Conservation (phyloP, 2,329 filamentous ascomycete genomes). For the Mycosphaerella sp. region DNA sequence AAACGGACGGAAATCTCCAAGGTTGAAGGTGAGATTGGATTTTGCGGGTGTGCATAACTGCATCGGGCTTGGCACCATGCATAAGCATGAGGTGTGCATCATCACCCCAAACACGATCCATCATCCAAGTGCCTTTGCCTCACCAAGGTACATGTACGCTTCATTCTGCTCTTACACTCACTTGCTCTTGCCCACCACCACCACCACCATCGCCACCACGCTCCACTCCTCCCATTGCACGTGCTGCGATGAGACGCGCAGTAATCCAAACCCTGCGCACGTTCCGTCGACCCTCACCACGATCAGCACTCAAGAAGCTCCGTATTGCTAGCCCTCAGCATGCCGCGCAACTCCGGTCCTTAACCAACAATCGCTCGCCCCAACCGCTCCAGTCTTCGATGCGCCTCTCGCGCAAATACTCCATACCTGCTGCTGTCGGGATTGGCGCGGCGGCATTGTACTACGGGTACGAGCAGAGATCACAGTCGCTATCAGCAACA, state of each 20-base stretch:
- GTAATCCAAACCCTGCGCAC: conserved; percentile 62
- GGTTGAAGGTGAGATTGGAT: neutral
- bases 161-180: neutral
- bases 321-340: conserved; percentile 36
- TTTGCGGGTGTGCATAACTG: neutral
- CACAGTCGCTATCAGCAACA: conserved; percentile 12
- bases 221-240: neutral
- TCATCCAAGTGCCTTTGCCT: no score
- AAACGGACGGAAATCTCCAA: neutral
- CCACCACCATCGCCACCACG: neutral
- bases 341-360: conserved; percentile 42
- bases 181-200: neutral
- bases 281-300: conserved; percentile 58
- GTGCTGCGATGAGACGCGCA: conserved; percentile 63
- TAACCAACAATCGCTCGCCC: conserved; percentile 34
- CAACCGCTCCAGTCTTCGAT: conserved; percentile 60
- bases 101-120: neutral
- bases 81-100: neutral
- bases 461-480: conserved; percentile 55
- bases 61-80: neutral
- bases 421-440: conserved; percentile 60
- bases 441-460: conserved; percentile 65
- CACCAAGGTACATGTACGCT: neutral
- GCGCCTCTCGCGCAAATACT: conserved; percentile 55
- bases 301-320: conserved; percentile 50